Evolutionary conservation across 78 protist genomes (phyloP).

Genomic region (Dictyostelium discoideum): dicty_2.7 NC_007089.4:4792001-4792500

Average conservation of each 20-base stretch:
- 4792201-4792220: slow-evolving; percentile 66
- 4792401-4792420: slow-evolving; percentile 59
- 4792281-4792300: slow-evolving; percentile 33
- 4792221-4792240: neutral
- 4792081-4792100: slow-evolving; percentile 67
- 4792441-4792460: neutral
- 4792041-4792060: slow-evolving; percentile 2
- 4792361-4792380: slow-evolving; percentile 12
- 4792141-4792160: slow-evolving; percentile 64
- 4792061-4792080: slow-evolving; percentile 66
- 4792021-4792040: slow-evolving; percentile 67
- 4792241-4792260: neutral
- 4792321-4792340: slow-evolving; percentile 64
- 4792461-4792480: slow-evolving; percentile 41
- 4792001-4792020: slow-evolving; percentile 4
- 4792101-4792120: slow-evolving; percentile 54
- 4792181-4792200: slow-evolving; percentile 31
- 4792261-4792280: neutral
- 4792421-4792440: slow-evolving; percentile 17
- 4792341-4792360: slow-evolving; percentile 65
- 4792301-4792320: slow-evolving; percentile 43
- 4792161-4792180: slow-evolving; percentile 45
- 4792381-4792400: slow-evolving; percentile 32
- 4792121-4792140: slow-evolving; percentile 47
- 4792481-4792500: slow-evolving; percentile 30